These are phyloP conservation scores for Micractinium sp. DNA, from an alignment of 139 green algal genomes.

Conservation along the genomic window DNA sequence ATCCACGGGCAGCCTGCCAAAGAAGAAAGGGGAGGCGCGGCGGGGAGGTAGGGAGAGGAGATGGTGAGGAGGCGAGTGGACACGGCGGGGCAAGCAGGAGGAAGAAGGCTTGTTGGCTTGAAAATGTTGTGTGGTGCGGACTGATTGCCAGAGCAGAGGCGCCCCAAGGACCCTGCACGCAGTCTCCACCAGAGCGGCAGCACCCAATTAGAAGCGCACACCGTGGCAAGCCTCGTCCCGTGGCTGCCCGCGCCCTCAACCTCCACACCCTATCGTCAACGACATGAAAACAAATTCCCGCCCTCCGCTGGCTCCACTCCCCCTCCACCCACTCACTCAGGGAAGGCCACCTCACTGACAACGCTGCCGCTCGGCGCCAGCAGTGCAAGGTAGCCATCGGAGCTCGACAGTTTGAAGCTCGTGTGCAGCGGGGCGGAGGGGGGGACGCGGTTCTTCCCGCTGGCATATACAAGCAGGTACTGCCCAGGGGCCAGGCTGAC, in stretches of 20 bases:
- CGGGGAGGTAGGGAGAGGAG: not conserved
- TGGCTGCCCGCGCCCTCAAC: not conserved
- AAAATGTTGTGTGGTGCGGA: too few relatives aligned
- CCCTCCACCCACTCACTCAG: conserved; percentile 14
- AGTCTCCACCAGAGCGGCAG: not conserved
- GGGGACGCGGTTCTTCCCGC: conserved; percentile 1
- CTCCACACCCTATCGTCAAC: not conserved
- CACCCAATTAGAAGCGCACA: too few relatives aligned
- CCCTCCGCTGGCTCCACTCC: not conserved
- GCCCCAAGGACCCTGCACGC: too few relatives aligned
- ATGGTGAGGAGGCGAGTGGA: not conserved
- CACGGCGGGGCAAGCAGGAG: not conserved
- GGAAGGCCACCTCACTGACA: conserved; percentile 33
- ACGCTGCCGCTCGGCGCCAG: conserved; percentile 27
- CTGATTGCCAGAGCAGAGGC: too few relatives aligned
- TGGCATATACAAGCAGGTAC: conserved; percentile 8
- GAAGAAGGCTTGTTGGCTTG: not conserved
- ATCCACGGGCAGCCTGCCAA: conserved; percentile 24
- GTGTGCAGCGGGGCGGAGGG: conserved; percentile 10
- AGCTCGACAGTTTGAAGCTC: conserved; percentile 38
- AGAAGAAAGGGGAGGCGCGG: too few relatives aligned
- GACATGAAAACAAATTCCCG: not conserved
- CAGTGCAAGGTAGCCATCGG: conserved; percentile 40
- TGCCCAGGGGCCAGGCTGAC: conserved; percentile 4
- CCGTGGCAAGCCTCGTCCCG: not conserved